A percentile compares a stretch with the other conserved stretches of the same genome.
phyloP scores from a whole-genome alignment of 108 stramenopile genomes.

The Seminavis robusta region DNA sequence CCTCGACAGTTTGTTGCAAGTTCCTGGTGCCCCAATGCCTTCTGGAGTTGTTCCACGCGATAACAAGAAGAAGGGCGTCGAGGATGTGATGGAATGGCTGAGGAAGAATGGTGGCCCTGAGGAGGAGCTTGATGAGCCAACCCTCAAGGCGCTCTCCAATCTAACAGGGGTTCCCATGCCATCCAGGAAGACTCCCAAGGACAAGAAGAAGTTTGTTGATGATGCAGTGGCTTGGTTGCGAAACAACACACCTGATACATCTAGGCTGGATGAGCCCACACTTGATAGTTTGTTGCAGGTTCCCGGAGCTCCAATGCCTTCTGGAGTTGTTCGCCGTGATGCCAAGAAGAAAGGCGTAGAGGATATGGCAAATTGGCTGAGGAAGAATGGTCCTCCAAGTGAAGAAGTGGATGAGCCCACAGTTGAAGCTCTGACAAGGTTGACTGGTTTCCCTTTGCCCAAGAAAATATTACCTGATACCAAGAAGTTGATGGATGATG shows the following conservation, averaged over 20 bases:
- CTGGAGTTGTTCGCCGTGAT: not conserved
- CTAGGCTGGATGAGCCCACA: slow-evolving; percentile 6
- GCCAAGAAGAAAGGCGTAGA: slow-evolving; percentile 7
- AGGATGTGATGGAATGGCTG: slow-evolving; percentile 11
- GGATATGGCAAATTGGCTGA: not conserved
- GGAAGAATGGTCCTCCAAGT: not conserved
- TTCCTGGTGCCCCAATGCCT: too few species aligned
- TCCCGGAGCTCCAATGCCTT: not conserved
- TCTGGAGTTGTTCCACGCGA: not conserved
- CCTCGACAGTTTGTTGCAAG: too few species aligned
- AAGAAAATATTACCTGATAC: not conserved
- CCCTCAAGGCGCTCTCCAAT: slow-evolving; percentile 2
- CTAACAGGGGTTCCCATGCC: slow-evolving; percentile 7
- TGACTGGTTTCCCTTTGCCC: slow-evolving; percentile 10
- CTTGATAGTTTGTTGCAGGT: not conserved
- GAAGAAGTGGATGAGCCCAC: slow-evolving; percentile 3
- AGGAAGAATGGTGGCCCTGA: slow-evolving; percentile 1
- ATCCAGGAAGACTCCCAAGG: not conserved
- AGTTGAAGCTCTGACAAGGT: slow-evolving; percentile 1
- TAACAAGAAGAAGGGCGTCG: slow-evolving; percentile 4
- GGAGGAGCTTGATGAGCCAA: slow-evolving; percentile 3
- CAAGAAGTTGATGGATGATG: slow-evolving; percentile 2
- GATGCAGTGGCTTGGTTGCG: slow-evolving; percentile 14
- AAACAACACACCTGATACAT: not conserved
- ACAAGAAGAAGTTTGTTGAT: slow-evolving; percentile 2